Conservation (phyloP, 306 rosid genomes). For the Ormosia semicastrata region DNA sequence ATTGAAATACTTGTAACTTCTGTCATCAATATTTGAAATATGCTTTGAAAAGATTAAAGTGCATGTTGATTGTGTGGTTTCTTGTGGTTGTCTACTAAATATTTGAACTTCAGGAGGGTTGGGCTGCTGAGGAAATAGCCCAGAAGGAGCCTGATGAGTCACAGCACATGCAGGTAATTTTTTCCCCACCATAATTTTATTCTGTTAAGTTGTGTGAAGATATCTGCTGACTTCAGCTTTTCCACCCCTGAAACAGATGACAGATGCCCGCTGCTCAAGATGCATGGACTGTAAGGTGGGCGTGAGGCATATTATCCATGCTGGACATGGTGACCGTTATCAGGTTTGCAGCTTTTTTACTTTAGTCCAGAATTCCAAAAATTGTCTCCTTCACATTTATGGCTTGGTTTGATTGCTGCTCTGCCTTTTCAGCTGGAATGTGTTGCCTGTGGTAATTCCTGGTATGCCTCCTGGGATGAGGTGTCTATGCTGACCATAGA, state of each 20-base stretch:
- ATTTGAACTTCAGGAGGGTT: constrained; percentile 68
- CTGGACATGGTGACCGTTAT: constrained; percentile 83
- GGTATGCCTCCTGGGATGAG: constrained; percentile 90
- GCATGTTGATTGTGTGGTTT: constrained; percentile 15
- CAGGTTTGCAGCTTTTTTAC: constrained; percentile 50
- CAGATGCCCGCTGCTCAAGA: constrained; percentile 85
- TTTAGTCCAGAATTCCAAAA: background rate
- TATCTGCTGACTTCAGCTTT: constrained; percentile 27
- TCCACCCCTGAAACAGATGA: constrained; percentile 64
- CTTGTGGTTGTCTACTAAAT: constrained; percentile 9
- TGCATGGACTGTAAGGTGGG: constrained; percentile 80
- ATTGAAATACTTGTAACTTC: constrained; percentile 8
- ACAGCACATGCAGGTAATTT: constrained; percentile 77
- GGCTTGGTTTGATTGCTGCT: constrained; percentile 21
- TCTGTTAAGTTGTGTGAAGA: constrained; percentile 18
- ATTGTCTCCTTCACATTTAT: constrained; percentile 5
- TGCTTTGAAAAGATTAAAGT: background rate
- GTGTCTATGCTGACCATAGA: constrained; percentile 67
- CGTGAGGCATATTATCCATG: constrained; percentile 77
- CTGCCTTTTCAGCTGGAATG: constrained; percentile 83
- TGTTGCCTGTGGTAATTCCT: constrained; percentile 76
- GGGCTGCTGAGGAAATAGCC: constrained; percentile 73
- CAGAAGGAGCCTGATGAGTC: constrained; percentile 75
- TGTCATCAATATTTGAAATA: background rate
- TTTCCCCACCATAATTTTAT: background rate